These are phyloP conservation scores for Ehretia macrophylla DNA, from an alignment of 257 asterid genomes.

Conservation along the genomic window DNA sequence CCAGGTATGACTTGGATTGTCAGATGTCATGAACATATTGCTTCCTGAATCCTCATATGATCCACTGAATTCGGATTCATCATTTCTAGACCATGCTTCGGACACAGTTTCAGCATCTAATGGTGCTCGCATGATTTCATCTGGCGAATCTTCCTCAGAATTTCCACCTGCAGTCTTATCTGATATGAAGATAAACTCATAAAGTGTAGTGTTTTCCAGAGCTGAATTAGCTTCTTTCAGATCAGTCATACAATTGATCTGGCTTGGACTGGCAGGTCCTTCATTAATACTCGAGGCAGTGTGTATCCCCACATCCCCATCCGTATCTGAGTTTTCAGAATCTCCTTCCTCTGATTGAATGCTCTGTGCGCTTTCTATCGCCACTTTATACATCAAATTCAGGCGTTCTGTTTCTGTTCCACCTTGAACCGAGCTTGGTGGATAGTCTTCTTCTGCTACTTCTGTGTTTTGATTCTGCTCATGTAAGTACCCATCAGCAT, in stretches of 20 bases:
- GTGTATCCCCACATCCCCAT: slow-evolving; percentile 53
- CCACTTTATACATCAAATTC: slow-evolving; percentile 6
- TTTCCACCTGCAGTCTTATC: slow-evolving; percentile 10
- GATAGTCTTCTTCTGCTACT: too few species aligned
- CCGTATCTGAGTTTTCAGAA: slow-evolving; percentile 46
- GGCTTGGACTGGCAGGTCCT: slow-evolving; percentile 14
- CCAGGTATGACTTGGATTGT: too few species aligned
- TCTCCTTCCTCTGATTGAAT: slow-evolving; percentile 15
- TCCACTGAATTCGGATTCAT: too few species aligned
- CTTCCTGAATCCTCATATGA: too few species aligned
- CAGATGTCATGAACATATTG: too few species aligned
- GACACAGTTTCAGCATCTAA: slow-evolving; percentile 27
- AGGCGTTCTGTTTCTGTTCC: slow-evolving; percentile 9
- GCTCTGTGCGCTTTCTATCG: slow-evolving; percentile 14
- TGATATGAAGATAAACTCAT: slow-evolving; percentile 12
- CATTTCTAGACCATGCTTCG: too few species aligned
- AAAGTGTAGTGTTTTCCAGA: not conserved
- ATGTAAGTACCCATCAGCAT: not conserved
- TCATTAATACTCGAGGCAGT: too few species aligned
- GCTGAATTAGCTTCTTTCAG: slow-evolving; percentile 12
- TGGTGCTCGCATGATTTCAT: slow-evolving; percentile 26
- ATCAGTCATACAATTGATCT: slow-evolving; percentile 15
- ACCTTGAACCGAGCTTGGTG: slow-evolving; percentile 2
- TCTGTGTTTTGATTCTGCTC: too few species aligned
- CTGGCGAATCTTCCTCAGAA: slow-evolving; percentile 25